Conservation (phyloP, 345 rosid species). For the Populus davidiana region DNA sequence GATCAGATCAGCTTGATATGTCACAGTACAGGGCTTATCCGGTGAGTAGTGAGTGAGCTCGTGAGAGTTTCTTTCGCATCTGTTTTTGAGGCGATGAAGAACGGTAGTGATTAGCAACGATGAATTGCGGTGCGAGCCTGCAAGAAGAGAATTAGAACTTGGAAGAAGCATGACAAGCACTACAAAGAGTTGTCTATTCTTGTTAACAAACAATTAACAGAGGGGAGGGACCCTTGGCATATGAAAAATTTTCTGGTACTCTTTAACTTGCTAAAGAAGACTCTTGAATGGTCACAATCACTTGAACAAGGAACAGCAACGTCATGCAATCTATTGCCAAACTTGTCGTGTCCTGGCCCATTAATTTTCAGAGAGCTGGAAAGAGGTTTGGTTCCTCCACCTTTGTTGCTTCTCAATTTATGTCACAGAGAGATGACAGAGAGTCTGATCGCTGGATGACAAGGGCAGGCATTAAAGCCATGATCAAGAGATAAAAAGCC, state of each 20-base stretch:
- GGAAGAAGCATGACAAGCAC: not conserved
- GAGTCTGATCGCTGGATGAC: constrained; percentile 16
- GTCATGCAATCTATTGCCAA: constrained; percentile 14
- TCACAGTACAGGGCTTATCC: not conserved
- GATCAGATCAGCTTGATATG: not conserved
- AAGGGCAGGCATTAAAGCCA: constrained; percentile 27
- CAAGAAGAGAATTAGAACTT: not conserved
- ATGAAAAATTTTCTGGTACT: not conserved
- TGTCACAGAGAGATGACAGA: not conserved
- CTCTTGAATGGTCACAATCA: constrained; percentile 16
- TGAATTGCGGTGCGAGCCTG: not conserved
- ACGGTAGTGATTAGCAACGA: not conserved
- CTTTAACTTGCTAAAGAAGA: not conserved
- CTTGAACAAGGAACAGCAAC: constrained; percentile 4
- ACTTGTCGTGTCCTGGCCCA: constrained; percentile 16
- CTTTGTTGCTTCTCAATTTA: constrained; percentile 15
- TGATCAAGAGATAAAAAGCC: constrained; percentile 8
- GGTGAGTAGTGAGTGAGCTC: not conserved
- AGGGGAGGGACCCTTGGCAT: not conserved
- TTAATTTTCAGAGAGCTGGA: constrained; percentile 4
- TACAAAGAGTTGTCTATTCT: not conserved
- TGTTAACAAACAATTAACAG: too few relatives aligned
- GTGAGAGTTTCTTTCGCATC: not conserved
- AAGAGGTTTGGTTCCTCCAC: constrained; percentile 14
- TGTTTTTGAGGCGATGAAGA: not conserved